These are phyloP conservation scores for Zymoseptoria pseudotritici DNA, from an alignment of 2,329 filamentous ascomycete genomes.

Conservation along the genomic window DNA sequence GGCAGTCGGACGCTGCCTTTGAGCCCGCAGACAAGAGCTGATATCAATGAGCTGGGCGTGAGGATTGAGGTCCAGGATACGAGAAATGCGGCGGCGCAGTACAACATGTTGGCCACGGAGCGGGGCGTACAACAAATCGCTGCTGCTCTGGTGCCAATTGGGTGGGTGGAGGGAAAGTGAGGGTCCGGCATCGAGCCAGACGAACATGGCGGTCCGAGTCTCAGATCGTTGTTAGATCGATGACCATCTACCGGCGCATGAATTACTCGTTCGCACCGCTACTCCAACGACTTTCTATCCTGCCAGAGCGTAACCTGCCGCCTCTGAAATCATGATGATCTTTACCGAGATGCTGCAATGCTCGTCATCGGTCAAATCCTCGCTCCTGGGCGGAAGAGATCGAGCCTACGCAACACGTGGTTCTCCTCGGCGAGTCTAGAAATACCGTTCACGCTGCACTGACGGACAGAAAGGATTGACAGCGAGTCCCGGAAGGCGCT, in stretches of 20 bases:
- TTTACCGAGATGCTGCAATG: background rate
- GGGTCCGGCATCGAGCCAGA: background rate
- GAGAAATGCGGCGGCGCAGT: conserved; percentile 86
- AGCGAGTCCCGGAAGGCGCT: background rate
- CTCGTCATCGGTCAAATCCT: background rate
- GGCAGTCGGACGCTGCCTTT: conserved; percentile 69
- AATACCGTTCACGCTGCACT: background rate
- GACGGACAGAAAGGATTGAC: background rate
- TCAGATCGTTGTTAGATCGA: too few relatives aligned
- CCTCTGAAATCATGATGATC: background rate
- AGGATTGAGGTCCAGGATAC: conserved; percentile 86
- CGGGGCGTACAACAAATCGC: conserved; percentile 77
- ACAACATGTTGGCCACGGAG: conserved; percentile 92
- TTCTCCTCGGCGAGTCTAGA: background rate
- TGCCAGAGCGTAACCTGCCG: background rate
- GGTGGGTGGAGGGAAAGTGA: conserved; percentile 57
- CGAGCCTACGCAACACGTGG: background rate
- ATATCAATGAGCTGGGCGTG: conserved; percentile 72
- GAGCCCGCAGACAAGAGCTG: conserved; percentile 62
- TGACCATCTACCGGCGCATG: too few relatives aligned
- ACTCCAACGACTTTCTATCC: background rate
- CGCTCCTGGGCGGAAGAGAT: background rate
- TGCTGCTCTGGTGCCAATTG: conserved; percentile 78
- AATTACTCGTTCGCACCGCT: too few relatives aligned
- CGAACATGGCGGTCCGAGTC: too few relatives aligned